Conservation (phyloP, 768 basidiomycete species). For the Neoboletus brunneissimus region DNA sequence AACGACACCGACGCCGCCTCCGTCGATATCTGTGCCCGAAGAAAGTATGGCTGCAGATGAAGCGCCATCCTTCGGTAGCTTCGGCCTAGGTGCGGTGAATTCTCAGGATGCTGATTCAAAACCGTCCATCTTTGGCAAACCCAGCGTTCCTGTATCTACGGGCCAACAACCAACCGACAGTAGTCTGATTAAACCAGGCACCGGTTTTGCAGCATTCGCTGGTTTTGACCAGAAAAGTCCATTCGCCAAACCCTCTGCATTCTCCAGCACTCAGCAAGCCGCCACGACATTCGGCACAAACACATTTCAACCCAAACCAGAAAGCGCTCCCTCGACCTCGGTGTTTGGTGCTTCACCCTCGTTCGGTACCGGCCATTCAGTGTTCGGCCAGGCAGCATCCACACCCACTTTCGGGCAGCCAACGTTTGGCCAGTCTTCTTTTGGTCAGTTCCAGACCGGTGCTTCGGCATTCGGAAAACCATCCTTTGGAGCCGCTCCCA, state of each 20-base stretch:
- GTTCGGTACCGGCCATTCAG: constrained; percentile 34
- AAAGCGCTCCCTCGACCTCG: constrained; percentile 18
- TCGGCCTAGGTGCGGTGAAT: constrained; percentile 30
- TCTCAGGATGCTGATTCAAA: constrained; percentile 26
- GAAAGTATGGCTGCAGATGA: constrained; percentile 36
- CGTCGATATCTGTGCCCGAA: constrained; percentile 17
- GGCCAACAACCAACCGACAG: constrained; percentile 15
- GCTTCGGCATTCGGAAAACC: constrained; percentile 23
- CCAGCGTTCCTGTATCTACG: constrained; percentile 9
- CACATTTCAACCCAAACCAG: constrained; percentile 14
- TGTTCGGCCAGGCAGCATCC: constrained; percentile 29
- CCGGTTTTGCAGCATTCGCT: constrained; percentile 35
- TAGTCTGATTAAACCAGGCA: constrained; percentile 32
- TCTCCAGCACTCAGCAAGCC: constrained; percentile 14
- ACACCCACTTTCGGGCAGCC: constrained; percentile 37
- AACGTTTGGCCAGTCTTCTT: constrained; percentile 38
- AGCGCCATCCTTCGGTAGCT: constrained; percentile 28
- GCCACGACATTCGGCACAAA: constrained; percentile 14
- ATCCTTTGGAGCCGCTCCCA: constrained; percentile 13
- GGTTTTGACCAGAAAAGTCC: constrained; percentile 26
- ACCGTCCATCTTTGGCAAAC: constrained; percentile 34
- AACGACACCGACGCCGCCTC: not conserved
- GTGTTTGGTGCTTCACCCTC: constrained; percentile 31
- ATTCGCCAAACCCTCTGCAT: constrained; percentile 25
- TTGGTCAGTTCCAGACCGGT: constrained; percentile 21